Percentiles rank a stretch among this genome's conserved stretches.
phyloP scores from a whole-genome alignment of 2,329 filamentous ascomycete genomes.

The Pestalotiopsis sp. region DNA sequence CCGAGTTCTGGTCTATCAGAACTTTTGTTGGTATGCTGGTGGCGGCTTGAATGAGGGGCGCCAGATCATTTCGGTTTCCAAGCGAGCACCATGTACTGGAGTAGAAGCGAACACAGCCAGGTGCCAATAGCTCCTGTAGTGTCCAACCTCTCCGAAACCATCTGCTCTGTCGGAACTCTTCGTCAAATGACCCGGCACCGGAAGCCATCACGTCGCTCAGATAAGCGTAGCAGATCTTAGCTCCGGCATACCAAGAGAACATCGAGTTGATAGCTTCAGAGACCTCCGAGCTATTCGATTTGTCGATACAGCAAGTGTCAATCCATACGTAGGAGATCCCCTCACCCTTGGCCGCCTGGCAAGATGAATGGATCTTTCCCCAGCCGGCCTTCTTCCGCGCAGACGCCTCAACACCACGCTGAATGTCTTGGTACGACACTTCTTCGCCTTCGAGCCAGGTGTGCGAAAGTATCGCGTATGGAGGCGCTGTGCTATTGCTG shows the following conservation, averaged over 20 bases:
- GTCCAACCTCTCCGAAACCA: background rate
- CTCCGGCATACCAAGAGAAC: background rate
- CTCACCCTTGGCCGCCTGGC: background rate
- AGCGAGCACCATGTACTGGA: background rate
- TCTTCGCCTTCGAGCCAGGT: background rate
- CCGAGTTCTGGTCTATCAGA: background rate
- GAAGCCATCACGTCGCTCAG: background rate
- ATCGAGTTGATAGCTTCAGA: background rate
- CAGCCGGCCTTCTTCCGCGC: background rate
- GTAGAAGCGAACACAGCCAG: background rate
- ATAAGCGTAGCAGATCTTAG: background rate
- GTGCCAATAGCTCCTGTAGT: background rate
- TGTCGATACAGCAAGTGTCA: slow-evolving; percentile 2
- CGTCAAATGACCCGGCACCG: background rate
- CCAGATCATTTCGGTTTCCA: background rate
- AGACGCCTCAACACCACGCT: background rate
- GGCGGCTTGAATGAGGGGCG: background rate
- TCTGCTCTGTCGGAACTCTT: background rate
- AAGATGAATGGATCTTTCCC: background rate
- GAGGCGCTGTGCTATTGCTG: background rate
- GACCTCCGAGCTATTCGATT: background rate
- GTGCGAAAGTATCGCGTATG: background rate
- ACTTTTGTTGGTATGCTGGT: background rate
- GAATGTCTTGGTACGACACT: background rate
- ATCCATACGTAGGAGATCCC: background rate